These are phyloP conservation scores for Wickerhamiella galacta DNA, from an alignment of 805 yeast genomes.

Conservation along the genomic window DNA sequence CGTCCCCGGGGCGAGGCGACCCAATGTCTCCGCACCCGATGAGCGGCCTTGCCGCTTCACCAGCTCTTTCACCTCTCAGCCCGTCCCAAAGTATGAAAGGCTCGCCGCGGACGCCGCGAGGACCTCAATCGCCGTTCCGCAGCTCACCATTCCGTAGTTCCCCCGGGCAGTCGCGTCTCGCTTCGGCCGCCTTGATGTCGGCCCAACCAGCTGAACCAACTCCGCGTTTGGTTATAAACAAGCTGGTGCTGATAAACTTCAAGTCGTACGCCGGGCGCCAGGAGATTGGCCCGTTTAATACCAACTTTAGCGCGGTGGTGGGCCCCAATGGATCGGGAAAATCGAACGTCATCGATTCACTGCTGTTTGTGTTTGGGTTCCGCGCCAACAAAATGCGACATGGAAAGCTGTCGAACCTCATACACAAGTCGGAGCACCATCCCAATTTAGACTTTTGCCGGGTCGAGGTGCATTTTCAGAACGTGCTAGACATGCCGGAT, in stretches of 20 bases:
- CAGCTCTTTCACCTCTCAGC: too few relatives aligned
- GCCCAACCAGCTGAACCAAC: too few relatives aligned
- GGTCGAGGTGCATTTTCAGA: conserved; percentile 78
- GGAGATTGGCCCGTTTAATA: conserved; percentile 82
- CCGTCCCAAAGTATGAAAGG: too few relatives aligned
- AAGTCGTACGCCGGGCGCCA: conserved; percentile 93
- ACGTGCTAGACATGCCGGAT: conserved; percentile 40
- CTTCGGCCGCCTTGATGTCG: too few relatives aligned
- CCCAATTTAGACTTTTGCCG: conserved; percentile 58
- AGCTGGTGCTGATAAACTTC: conserved; percentile 64
- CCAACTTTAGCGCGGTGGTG: conserved; percentile 89
- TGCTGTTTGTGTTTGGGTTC: conserved; percentile 92
- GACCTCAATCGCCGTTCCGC: too few relatives aligned
- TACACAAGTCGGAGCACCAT: conserved; percentile 70
- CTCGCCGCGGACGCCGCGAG: too few relatives aligned
- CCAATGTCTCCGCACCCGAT: too few relatives aligned
- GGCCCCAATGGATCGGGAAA: conserved; percentile 99
- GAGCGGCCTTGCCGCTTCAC: too few relatives aligned
- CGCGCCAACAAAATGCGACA: conserved; percentile 95
- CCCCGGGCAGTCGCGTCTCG: too few relatives aligned
- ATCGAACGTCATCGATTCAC: conserved; percentile 91
- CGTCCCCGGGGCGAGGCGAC: too few relatives aligned
- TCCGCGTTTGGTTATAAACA: conserved; percentile 52
- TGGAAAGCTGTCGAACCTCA: conserved; percentile 76
- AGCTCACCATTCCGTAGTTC: too few relatives aligned